A percentile compares a stretch with the other conserved stretches of the same genome.
These are phyloP conservation scores for Verbena officinalis DNA, from an alignment of 257 asterid species.

Conservation along the genomic window DNA sequence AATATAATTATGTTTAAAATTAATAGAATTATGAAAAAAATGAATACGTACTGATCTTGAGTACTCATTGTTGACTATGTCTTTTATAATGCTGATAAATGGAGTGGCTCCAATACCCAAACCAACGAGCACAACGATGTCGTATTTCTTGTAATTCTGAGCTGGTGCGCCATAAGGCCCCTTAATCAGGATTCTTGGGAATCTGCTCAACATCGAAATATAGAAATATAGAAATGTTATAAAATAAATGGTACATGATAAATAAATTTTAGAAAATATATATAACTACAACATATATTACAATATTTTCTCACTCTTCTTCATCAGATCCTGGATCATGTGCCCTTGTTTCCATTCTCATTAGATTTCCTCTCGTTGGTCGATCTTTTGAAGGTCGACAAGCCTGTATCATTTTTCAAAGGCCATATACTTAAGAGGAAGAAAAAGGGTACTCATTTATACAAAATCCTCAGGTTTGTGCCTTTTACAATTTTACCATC, in stretches of 20 bases:
- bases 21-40: no score
- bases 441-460: no score
- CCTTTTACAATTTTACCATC: no score
- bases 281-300: not conserved
- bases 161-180: slow-evolving; percentile 98
- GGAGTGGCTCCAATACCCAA: slow-evolving; percentile 98
- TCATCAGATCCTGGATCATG: slow-evolving; percentile 40
- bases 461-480: no score
- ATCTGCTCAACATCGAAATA: slow-evolving; percentile 41
- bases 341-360: slow-evolving; percentile 75
- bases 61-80: slow-evolving; percentile 54
- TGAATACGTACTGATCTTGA: slow-evolving; percentile 45
- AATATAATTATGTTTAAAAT: no score
- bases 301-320: slow-evolving; percentile 47
- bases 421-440: no score
- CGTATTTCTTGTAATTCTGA: slow-evolving; percentile 83
- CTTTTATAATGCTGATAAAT: slow-evolving; percentile 81
- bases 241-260: slow-evolving; percentile 7
- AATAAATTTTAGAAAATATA: not conserved
- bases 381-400: slow-evolving; percentile 54
- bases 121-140: slow-evolving; percentile 78
- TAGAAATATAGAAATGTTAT: not conserved
- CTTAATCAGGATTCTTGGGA: slow-evolving; percentile 64
- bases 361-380: slow-evolving; percentile 56
- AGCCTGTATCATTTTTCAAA: slow-evolving; percentile 43